Base-by-base conservation (phyloP, 1,284 basidiomycete genomes). In the Hemileia vastatrix region DNA sequence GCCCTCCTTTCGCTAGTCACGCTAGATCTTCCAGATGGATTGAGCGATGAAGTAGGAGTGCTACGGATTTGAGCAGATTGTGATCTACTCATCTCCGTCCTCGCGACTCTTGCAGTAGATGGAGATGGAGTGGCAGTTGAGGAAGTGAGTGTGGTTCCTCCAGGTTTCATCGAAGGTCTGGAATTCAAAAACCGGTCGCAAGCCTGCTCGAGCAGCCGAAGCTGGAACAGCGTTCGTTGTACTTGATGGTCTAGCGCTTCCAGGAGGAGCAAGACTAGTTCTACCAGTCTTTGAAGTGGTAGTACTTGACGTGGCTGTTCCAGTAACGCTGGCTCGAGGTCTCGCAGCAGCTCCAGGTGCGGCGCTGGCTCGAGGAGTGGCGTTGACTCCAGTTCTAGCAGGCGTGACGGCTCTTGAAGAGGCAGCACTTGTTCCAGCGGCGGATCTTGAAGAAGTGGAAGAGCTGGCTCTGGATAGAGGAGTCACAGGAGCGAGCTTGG, bases 141-240 rank as follows among this genome's bases (percentile, higher is more conserved):
- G 3, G 67, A 24, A 15, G 54, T n/a, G 5, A 50, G 54, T 15
- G 65, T 56, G 8, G 69, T 61, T 33, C 64, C 61, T 18, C 48
- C 63, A 5, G 63, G 48, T 6, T 64, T 43, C 69, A 71, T 71
- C 31, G 70, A 70, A 4, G 66, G 65, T 13, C 70, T 64, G 18
- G 66, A 62, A 15, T 60, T 56, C 1, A n/a, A 66, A 52, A 3
- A 71, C 69, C 4, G 69, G 70, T 1, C 70, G 64, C 8, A 71
- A 65, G n/a, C 65, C 68, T 23, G 69, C 68, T 19, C 66, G 58
- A 9, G 69, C 55, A 6, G 68, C 63, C 1, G 64, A 66, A 50
- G 64, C 65, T n/a, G 67, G 50, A 36, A 66, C 67, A 5, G 57
- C 57, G n/a, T 36, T 23, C 11, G 36, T 52, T 36, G n/a, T 48